Percentiles rank a stretch among this genome's conserved stretches.
Evolutionary conservation across 768 basidiomycete genomes (phyloP).

Genomic region (Sporobolomyces roseus): DNA sequence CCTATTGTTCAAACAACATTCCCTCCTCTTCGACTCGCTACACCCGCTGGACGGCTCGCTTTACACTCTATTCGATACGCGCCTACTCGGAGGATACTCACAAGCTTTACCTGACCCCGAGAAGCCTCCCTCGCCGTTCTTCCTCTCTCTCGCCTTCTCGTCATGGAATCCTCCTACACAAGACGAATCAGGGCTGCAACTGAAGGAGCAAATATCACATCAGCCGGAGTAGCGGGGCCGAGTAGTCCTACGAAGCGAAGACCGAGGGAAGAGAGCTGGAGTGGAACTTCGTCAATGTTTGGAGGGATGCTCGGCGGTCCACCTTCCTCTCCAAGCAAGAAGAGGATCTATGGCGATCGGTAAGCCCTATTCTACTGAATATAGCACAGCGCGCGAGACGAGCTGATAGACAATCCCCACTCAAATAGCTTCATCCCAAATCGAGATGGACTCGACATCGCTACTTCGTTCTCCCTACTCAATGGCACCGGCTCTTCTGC

Average conservation of each 20-base stretch:
- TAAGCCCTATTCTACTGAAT: constrained; percentile 40
- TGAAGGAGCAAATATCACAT: constrained; percentile 6
- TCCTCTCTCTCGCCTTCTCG: neutral
- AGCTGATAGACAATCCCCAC: neutral
- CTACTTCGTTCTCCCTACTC: constrained; percentile 62
- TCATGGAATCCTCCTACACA: constrained; percentile 13
- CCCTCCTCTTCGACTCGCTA: no score
- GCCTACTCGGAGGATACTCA: no score
- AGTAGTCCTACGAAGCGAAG: constrained; percentile 7
- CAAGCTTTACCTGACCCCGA: no score
- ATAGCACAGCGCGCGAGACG: neutral
- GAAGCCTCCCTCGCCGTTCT: no score
- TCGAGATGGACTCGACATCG: constrained; percentile 60
- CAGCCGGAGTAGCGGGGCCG: constrained; percentile 13
- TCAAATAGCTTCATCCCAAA: constrained; percentile 60
- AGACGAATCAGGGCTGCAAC: constrained; percentile 10
- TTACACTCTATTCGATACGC: no score
- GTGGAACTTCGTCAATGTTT: constrained; percentile 1
- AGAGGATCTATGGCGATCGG: constrained; percentile 50
- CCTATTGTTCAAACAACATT: no score
- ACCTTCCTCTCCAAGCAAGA: constrained; percentile 38
- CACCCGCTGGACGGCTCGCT: no score
- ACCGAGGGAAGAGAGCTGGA: constrained; percentile 16
- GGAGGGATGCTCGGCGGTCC: constrained; percentile 12
- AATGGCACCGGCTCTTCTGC: constrained; percentile 49